A percentile compares a stretch with the other conserved stretches of the same genome.
Evolutionary conservation across 805 yeast genomes (phyloP).

Genomic region (Saturnispora sanitii): DNA sequence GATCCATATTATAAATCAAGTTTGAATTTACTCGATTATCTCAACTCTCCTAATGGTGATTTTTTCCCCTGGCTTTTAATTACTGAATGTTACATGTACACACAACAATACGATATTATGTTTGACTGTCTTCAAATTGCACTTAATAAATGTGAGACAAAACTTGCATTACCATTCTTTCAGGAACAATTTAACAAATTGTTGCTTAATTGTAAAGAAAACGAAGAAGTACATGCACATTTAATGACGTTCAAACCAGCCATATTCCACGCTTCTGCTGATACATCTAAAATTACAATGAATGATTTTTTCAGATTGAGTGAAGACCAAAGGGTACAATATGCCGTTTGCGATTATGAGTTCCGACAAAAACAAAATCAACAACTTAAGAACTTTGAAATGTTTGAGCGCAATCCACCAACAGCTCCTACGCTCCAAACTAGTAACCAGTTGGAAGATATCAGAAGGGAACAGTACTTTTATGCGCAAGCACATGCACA

Average conservation of each 20-base stretch:
- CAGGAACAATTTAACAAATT: constrained; percentile 1
- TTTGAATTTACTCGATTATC: constrained; percentile 9
- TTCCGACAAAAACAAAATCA: too few relatives aligned
- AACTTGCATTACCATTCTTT: constrained; percentile 5
- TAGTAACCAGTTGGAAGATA: too few relatives aligned
- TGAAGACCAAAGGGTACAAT: background rate
- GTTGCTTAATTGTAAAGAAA: background rate
- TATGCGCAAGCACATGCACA: background rate
- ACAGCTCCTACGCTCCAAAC: too few relatives aligned
- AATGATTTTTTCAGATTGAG: constrained; percentile 4
- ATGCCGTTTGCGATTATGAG: background rate
- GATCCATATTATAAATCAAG: constrained; percentile 6
- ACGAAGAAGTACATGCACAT: background rate
- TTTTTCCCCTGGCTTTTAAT: constrained; percentile 50
- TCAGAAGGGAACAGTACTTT: background rate
- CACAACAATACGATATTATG: constrained; percentile 39
- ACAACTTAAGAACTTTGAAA: too few relatives aligned
- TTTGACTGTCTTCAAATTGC: constrained; percentile 49
- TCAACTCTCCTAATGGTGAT: constrained; percentile 29
- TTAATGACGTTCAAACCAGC: background rate
- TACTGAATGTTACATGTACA: constrained; percentile 41
- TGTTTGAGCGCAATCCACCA: too few relatives aligned
- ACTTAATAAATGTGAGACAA: constrained; percentile 6
- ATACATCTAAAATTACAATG: background rate
- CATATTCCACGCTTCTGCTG: background rate